Evolutionary conservation across 2,329 filamentous ascomycete species (phyloP).

Genomic region (Ustulina deusta): DNA sequence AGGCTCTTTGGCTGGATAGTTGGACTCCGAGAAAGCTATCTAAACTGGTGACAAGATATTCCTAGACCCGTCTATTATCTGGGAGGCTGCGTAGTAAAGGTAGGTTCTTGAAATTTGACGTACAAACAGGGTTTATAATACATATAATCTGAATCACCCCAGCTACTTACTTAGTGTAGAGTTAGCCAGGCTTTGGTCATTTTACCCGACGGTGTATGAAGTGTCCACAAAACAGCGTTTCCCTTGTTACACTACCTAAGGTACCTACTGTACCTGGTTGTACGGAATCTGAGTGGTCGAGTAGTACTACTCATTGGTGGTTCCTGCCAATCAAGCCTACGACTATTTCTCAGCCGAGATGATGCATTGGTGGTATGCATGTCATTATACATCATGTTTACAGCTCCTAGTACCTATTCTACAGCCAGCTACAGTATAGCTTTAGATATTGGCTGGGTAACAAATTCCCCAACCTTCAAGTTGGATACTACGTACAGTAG

Average conservation of each 20-base stretch:
- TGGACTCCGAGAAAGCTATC: not conserved
- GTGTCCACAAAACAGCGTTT: not conserved
- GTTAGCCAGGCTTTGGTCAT: not conserved
- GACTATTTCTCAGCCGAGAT: not conserved
- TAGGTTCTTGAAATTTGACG: not conserved
- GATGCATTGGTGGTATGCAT: not conserved
- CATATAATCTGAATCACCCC: not conserved
- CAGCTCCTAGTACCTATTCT: not conserved
- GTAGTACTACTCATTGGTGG: not conserved
- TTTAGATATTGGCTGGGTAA: not conserved
- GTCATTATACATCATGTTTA: not conserved
- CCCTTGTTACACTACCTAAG: conserved; percentile 1
- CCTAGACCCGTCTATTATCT: not conserved
- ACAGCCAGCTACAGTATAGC: no score
- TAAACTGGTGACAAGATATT: not conserved
- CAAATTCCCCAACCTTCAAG: not conserved
- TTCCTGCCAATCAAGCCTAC: not conserved
- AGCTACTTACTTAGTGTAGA: not conserved
- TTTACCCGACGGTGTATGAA: not conserved
- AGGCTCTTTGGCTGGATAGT: not conserved
- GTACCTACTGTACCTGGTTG: not conserved
- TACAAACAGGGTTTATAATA: not conserved
- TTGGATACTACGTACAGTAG: not conserved
- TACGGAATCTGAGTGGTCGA: not conserved
- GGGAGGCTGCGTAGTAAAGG: no score